phyloP scores from a whole-genome alignment of 2,329 filamentous ascomycete genomes.

The Lasiodiplodia sp. region DNA sequence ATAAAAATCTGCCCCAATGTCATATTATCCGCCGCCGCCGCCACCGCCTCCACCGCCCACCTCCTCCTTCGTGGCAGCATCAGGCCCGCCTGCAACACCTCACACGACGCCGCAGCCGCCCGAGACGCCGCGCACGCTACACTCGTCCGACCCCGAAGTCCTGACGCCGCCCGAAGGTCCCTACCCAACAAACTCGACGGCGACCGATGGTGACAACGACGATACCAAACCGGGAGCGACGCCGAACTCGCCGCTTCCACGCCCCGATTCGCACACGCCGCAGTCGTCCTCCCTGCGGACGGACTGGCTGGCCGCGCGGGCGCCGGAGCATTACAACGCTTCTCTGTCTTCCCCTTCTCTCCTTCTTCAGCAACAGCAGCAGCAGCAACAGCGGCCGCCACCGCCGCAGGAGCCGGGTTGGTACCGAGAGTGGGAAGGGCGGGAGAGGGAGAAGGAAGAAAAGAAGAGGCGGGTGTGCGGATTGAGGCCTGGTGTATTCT shows the following conservation, averaged over 20 bases:
- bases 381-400: neutral
- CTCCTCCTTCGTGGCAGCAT: neutral
- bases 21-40: neutral
- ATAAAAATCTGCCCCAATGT: neutral
- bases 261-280: neutral
- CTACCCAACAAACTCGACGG: neutral
- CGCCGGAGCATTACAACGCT: slow-evolving; percentile 12
- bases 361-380: neutral
- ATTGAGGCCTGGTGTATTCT: slow-evolving; percentile 1
- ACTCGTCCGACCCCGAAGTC: neutral
- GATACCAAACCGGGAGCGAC: neutral
- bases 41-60: neutral
- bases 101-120: slow-evolving; percentile 1
- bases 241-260: neutral
- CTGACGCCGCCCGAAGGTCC: slow-evolving; percentile 10
- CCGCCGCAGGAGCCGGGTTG: neutral
- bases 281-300: neutral
- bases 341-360: neutral
- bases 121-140: neutral
- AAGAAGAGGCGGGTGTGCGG: slow-evolving; percentile 10
- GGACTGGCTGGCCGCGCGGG: slow-evolving; percentile 18
- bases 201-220: neutral
- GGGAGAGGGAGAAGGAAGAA: neutral
- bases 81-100: neutral
- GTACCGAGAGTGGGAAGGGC: neutral